Conservation (phyloP, 345 rosid species). For the Draba incana region DNA sequence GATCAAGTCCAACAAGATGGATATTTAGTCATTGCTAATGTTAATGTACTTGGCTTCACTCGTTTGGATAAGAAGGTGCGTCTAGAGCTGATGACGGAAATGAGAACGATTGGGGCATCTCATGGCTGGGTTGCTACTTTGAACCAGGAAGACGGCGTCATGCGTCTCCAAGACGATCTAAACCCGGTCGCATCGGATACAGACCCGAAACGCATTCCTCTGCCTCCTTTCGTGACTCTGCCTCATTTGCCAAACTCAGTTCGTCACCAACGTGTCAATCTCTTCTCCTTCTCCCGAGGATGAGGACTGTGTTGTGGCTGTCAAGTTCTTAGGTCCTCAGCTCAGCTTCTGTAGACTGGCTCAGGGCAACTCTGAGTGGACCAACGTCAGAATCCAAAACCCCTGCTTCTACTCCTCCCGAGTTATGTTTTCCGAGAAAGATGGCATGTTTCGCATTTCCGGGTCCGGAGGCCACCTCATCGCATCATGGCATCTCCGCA, state of each 20-base stretch:
- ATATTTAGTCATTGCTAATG: too few species aligned
- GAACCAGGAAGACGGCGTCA: neutral
- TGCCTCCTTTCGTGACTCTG: conserved; percentile 19
- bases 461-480: conserved; percentile 7
- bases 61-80: too few species aligned
- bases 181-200: neutral
- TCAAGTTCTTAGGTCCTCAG: conserved; percentile 8
- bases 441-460: neutral
- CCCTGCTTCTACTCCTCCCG: neutral
- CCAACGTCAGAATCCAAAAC: neutral
- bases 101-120: neutral
- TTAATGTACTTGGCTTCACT: too few species aligned
- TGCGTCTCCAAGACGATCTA: conserved; percentile 12
- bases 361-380: neutral
- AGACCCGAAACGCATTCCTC: neutral
- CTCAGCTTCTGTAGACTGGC: conserved; percentile 2
- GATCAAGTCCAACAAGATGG: too few species aligned
- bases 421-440: neutral
- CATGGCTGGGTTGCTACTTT: conserved; percentile 19
- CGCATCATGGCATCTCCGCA: neutral
- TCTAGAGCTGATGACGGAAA: too few species aligned
- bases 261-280: conserved; percentile 1
- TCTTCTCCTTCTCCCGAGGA: neutral
- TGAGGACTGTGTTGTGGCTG: neutral
- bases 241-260: conserved; percentile 6